These are phyloP conservation scores for Candida sphagnicola DNA, from an alignment of 805 yeast species.

Conservation along the genomic window DNA sequence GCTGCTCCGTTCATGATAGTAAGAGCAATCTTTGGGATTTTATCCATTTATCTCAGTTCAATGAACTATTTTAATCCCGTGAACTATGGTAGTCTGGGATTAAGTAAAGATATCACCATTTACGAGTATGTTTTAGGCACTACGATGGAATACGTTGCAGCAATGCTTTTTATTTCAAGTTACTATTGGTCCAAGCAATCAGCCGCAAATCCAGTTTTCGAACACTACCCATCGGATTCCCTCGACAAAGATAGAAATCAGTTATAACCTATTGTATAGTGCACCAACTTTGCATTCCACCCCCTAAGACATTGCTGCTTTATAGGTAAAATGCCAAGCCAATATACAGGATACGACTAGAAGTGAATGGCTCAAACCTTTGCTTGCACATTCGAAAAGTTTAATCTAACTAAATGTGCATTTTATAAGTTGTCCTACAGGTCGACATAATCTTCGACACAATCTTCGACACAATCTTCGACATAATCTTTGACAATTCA, in stretches of 20 bases:
- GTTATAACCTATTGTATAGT: neutral
- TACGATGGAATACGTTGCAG: slow-evolving; percentile 32
- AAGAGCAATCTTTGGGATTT: slow-evolving; percentile 33
- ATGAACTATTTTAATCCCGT: slow-evolving; percentile 30
- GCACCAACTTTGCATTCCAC: neutral
- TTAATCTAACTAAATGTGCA: no score
- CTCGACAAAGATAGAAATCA: neutral
- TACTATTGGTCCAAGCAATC: slow-evolving; percentile 7
- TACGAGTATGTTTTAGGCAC: slow-evolving; percentile 33
- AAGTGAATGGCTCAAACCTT: no score
- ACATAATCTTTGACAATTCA: no score
- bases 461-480: no score
- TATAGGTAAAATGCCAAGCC: no score
- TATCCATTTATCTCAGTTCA: slow-evolving; percentile 25
- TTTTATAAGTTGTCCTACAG: no score
- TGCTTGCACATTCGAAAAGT: no score
- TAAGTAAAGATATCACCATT: slow-evolving; percentile 19
- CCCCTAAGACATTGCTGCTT: no score
- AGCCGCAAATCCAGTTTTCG: neutral
- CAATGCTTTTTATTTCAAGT: slow-evolving; percentile 10
- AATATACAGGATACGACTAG: no score
- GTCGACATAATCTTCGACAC: no score
- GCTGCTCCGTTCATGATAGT: slow-evolving; percentile 29
- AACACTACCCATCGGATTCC: neutral
- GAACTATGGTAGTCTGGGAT: slow-evolving; percentile 25